Evolutionary conservation across 192 early-diverging fungal genomes (phyloP).

Genomic region (Irineochytrium annulatum): DNA sequence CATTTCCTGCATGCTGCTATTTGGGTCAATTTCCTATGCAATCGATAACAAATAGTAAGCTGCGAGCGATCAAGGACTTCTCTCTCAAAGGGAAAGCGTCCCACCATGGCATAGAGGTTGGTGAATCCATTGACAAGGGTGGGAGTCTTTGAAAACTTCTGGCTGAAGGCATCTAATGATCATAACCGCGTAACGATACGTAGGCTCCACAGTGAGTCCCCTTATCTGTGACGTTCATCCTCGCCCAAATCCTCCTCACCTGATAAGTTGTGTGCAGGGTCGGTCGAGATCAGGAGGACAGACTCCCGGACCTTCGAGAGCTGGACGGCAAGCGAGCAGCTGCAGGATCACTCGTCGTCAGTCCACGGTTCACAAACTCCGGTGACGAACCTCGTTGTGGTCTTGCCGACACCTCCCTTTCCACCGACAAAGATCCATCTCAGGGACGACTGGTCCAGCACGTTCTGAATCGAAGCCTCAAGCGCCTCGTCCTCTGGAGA

Average conservation of each 20-base stretch:
- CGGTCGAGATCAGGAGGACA: conserved; percentile 96
- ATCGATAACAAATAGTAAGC: background rate
- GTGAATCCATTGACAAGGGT: conserved; percentile 90
- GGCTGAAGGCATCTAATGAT: conserved; percentile 85
- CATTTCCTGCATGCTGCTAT: conserved; percentile 97
- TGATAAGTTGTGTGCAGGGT: conserved; percentile 98
- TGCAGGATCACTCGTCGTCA: background rate
- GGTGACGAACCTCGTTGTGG: conserved; percentile 53
- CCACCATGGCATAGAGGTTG: conserved; percentile 95
- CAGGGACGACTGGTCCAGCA: conserved; percentile 92
- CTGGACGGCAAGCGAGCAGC: conserved; percentile 91
- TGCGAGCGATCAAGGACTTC: background rate
- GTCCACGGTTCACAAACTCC: background rate
- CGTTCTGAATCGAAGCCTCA: conserved; percentile 88
- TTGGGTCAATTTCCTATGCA: conserved; percentile 95
- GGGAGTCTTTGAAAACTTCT: conserved; percentile 97
- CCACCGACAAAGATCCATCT: conserved; percentile 99
- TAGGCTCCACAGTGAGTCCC: background rate
- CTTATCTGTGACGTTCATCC: background rate
- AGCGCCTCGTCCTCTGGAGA: conserved; percentile 26
- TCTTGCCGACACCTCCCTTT: conserved; percentile 98
- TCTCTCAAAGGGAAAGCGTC: conserved; percentile 1
- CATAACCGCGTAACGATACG: background rate
- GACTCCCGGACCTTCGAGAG: conserved; percentile 84
- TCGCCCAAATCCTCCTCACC: conserved; percentile 15